Conservation (phyloP, 106 monocot genomes). For the Dioscorea zingiberensis region DNA sequence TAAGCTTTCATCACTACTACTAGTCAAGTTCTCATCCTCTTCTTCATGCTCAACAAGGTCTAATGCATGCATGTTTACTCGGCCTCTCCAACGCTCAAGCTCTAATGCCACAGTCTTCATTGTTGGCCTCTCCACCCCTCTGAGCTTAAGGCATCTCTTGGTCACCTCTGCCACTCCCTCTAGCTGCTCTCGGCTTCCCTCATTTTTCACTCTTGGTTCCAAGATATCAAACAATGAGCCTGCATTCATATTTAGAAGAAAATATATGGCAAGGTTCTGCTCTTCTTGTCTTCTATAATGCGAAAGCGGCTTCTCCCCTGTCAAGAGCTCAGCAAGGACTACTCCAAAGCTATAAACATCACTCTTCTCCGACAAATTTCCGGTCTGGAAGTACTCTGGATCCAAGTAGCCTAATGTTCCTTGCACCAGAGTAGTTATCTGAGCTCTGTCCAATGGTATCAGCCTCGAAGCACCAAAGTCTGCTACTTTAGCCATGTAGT, state of each 20-base stretch:
- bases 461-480: conserved; percentile 36
- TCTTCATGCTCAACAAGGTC: neutral
- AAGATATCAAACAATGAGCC: conserved; percentile 8
- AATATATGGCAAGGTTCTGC: conserved; percentile 29
- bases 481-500: conserved; percentile 33
- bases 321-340: conserved; percentile 35
- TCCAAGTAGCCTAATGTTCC: conserved; percentile 26
- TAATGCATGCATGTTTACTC: conserved; percentile 5
- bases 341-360: conserved; percentile 47
- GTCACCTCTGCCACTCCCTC: conserved; percentile 11
- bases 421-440: conserved; percentile 23
- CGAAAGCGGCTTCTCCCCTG: conserved; percentile 19
- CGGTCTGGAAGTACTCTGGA: conserved; percentile 24
- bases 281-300: conserved; percentile 6
- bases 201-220: conserved; percentile 13
- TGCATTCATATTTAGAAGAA: conserved; percentile 13
- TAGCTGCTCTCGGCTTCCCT: conserved; percentile 11
- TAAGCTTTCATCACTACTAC: neutral
- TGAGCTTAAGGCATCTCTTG: conserved; percentile 31
- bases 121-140: conserved; percentile 50
- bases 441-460: conserved; percentile 9
- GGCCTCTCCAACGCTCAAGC: conserved; percentile 26
- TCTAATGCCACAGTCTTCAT: conserved; percentile 58
- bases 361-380: conserved; percentile 17
- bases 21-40: neutral